Evolutionary conservation across 352 stramenopile species (phyloP).

Genomic region (Globisporangium iwayamae): DNA sequence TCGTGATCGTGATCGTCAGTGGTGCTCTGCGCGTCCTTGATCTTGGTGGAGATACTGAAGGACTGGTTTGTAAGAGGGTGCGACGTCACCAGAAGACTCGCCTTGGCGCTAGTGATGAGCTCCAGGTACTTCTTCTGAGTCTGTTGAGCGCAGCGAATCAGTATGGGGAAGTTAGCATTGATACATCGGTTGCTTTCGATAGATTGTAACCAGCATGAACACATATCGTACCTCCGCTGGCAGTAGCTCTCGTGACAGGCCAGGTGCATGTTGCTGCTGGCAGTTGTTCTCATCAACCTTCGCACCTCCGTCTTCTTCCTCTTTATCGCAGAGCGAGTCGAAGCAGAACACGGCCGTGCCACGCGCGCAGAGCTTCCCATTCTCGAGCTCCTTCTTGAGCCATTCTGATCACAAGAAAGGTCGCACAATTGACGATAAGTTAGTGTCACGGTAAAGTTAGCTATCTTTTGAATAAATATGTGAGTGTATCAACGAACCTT

Average conservation of each 20-base stretch:
- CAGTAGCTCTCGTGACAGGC: slow-evolving; percentile 7
- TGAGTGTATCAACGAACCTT: slow-evolving; percentile 31
- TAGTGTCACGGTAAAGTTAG: too few relatives aligned
- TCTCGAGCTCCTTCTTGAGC: slow-evolving; percentile 72
- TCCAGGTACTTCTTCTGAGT: slow-evolving; percentile 32
- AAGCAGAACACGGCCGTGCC: slow-evolving; percentile 60
- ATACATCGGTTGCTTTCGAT: too few relatives aligned
- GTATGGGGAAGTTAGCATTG: neutral
- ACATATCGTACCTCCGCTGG: slow-evolving; percentile 5
- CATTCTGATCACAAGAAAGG: slow-evolving; percentile 36
- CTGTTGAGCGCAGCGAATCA: slow-evolving; percentile 13
- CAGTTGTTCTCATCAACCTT: slow-evolving; percentile 18
- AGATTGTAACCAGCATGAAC: neutral
- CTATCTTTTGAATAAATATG: too few relatives aligned
- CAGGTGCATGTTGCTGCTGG: slow-evolving; percentile 3
- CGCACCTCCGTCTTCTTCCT: neutral
- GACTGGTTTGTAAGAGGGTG: slow-evolving; percentile 25
- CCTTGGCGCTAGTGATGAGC: slow-evolving; percentile 35
- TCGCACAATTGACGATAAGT: too few relatives aligned
- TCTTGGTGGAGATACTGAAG: slow-evolving; percentile 30
- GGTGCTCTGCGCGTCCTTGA: slow-evolving; percentile 12
- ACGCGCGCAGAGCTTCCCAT: slow-evolving; percentile 74
- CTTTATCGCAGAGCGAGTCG: slow-evolving; percentile 25
- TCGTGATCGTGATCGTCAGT: slow-evolving; percentile 28
- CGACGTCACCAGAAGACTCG: slow-evolving; percentile 34